Conservation (phyloP, 2,329 filamentous ascomycete genomes). For the Rhynchosporium agropyri region DNA sequence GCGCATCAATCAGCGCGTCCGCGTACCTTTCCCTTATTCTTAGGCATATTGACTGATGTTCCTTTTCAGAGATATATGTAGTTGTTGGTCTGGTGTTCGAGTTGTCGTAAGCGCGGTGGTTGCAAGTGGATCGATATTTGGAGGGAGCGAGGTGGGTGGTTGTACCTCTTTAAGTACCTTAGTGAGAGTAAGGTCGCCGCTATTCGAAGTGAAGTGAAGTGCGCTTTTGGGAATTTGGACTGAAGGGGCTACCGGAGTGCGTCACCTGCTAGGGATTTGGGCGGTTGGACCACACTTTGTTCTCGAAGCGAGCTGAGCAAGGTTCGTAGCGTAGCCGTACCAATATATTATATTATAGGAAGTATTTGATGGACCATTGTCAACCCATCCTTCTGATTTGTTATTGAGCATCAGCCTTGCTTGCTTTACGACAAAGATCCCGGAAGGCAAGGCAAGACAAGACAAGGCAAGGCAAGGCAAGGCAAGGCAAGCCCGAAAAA, state of each 20-base stretch:
- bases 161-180: background rate
- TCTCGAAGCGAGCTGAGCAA: conserved; percentile 3
- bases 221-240: conserved; percentile 6
- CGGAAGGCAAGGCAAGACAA: background rate
- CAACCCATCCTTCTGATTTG: background rate
- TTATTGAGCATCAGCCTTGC: background rate
- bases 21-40: conserved; percentile 98
- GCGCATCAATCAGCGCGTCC: background rate
- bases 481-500: background rate
- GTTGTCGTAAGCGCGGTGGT: background rate
- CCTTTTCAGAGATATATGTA: conserved; percentile 3
- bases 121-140: conserved; percentile 10
- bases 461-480: background rate
- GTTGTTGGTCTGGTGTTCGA: conserved; percentile 9
- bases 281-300: background rate
- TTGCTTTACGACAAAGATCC: background rate
- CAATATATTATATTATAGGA: background rate
- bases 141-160: conserved; percentile 2
- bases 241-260: conserved; percentile 6
- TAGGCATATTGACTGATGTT: conserved; percentile 71
- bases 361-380: background rate
- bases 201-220: background rate
- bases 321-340: too few relatives aligned
- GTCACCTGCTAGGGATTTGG: background rate
- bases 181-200: background rate